These are phyloP conservation scores for Stephanodiscus triporus DNA, from an alignment of 108 stramenopile genomes.

Conservation along the genomic window DNA sequence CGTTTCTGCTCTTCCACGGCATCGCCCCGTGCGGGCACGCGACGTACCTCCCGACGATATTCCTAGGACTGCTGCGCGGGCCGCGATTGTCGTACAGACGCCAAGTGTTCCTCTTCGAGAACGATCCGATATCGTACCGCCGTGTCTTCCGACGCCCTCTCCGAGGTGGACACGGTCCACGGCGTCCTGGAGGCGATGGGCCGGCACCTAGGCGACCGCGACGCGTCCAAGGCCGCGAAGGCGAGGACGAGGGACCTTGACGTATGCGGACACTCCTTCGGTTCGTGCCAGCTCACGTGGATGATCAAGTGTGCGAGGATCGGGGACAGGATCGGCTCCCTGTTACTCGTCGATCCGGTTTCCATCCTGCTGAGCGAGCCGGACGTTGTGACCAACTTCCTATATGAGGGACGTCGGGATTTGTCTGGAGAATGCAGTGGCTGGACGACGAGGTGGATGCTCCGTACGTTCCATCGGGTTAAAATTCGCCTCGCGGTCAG, in stretches of 20 bases:
- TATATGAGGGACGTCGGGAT: too few relatives aligned
- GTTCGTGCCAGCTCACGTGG: slow-evolving; percentile 83
- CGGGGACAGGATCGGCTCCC: background rate
- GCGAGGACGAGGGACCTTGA: slow-evolving; percentile 23
- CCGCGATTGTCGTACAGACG: too few relatives aligned
- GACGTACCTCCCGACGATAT: too few relatives aligned
- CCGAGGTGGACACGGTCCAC: slow-evolving; percentile 61
- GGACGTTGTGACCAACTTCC: slow-evolving; percentile 84
- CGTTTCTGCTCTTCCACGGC: background rate
- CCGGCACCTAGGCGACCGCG: too few relatives aligned
- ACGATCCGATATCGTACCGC: slow-evolving; percentile 27
- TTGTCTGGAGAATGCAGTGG: too few relatives aligned
- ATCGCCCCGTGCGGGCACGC: too few relatives aligned
- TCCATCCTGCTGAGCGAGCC: slow-evolving; percentile 81
- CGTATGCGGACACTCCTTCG: slow-evolving; percentile 89
- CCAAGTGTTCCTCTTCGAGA: slow-evolving; percentile 46
- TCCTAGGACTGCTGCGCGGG: too few relatives aligned
- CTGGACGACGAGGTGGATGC: too few relatives aligned
- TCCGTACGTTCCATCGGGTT: slow-evolving; percentile 38
- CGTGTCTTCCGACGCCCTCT: too few relatives aligned
- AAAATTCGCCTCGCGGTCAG: slow-evolving; percentile 64
- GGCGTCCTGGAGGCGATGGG: slow-evolving; percentile 59
- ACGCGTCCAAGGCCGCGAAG: slow-evolving; percentile 17
- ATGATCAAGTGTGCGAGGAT: slow-evolving; percentile 44
- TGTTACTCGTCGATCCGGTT: slow-evolving; percentile 7